Evolutionary conservation across 1,284 basidiomycete genomes (phyloP), one percentile per base, ranked within the genome.

Genomic region (Mycosarcoma mackinlayi): DNA sequence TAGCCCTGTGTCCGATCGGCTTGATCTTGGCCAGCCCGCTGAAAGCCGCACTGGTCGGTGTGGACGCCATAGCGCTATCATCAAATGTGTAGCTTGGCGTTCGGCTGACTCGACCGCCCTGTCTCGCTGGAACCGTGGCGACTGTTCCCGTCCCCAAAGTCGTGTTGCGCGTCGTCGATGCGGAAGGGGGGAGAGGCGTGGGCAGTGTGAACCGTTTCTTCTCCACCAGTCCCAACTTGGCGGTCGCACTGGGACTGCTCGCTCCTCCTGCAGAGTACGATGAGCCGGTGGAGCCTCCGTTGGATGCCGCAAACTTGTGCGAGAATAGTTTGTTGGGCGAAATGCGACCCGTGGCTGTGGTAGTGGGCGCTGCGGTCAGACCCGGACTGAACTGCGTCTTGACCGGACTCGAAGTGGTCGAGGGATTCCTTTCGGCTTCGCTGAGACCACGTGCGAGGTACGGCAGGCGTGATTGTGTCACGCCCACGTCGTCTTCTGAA

Each of bases 121-220:
- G 28, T 6, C 60, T 46, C 6, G 53, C 60, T n/a, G 33, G 30
- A 2, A 62, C 41, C 3, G 51, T 55, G 11, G 47, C 56, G 6
- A 46, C 37, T 9, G 9, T 16, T 1, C 48, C 48, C 28, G 28
- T 40, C 9, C 21, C 33, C 18, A 46, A 31, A 13, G 23, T 19
- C 27, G 39, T 23, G n/a, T n/a, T n/a, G n/a, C n/a, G n/a, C n/a
- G n/a, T n/a, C n/a, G n/a, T n/a, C n/a, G n/a, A n/a, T n/a, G n/a
- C n/a, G n/a, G n/a, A n/a, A n/a, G n/a, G n/a, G 14, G 13, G 33
- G 24, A 31, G 25, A 28, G 65, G 28, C 14, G 60, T 23, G n/a
- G 55, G 60, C 3, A 68, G 50, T 3, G 65, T 68, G 19, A 68
- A 63, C 16, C 72, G 38, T 50, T 74, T 74, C 59, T 60, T 71